Percentiles rank a stretch among this genome's conserved stretches.
Evolutionary conservation across 2,329 filamentous ascomycete species (phyloP).

Genomic region (Colletotrichum orchidophilum): DNA sequence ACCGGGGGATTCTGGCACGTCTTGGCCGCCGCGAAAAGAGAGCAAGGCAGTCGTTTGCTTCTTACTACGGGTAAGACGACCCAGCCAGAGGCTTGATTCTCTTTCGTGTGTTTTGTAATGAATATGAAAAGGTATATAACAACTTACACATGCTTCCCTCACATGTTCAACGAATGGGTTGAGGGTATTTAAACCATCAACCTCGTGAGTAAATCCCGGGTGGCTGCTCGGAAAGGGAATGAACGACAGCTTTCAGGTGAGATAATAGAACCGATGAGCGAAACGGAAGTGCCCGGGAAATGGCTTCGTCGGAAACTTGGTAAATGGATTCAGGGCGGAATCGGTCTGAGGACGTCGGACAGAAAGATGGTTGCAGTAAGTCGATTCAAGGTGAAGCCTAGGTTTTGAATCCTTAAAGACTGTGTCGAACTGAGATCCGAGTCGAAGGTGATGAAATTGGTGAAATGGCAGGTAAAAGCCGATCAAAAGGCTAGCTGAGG

Average conservation of each 20-base stretch:
- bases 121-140: not conserved
- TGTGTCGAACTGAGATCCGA: not conserved
- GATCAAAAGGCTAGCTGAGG: conserved; percentile 4
- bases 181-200: conserved; percentile 33
- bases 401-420: not conserved
- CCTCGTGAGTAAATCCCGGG: conserved; percentile 10
- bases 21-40: conserved; percentile 38
- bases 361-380: not conserved
- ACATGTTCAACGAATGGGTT: conserved; percentile 47
- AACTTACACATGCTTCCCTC: conserved; percentile 55
- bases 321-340: not conserved
- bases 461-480: not conserved
- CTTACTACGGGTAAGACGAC: not conserved
- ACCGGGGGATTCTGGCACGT: conserved; percentile 40
- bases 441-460: not conserved
- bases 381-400: not conserved
- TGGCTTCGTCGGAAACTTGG: not conserved
- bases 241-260: not conserved
- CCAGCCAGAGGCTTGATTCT: not conserved
- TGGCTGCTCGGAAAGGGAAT: conserved; percentile 6
- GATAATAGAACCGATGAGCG: not conserved
- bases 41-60: not conserved
- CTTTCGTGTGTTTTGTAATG: not conserved
- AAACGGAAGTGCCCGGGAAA: conserved; percentile 14
- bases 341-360: not conserved